Conservation (phyloP, 495 filamentous ascomycete genomes). For the Aspergillus ellipticus region DNA sequence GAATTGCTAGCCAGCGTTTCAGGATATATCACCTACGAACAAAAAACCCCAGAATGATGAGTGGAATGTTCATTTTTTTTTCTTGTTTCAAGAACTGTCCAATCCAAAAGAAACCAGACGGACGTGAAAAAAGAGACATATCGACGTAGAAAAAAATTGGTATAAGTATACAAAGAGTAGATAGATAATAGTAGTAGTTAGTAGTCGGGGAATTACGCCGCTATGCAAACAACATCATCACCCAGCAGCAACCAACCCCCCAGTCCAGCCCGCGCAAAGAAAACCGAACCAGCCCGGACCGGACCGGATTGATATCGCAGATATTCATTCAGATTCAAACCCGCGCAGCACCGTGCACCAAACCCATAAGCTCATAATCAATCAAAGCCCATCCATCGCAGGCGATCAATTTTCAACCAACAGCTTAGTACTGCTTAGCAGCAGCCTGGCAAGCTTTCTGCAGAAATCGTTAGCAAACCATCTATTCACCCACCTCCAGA, state of each 20-base stretch:
- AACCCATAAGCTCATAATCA: neutral
- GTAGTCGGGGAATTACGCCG: slow-evolving; percentile 12
- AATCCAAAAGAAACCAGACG: neutral
- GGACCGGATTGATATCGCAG: too few relatives aligned
- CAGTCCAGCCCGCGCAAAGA: neutral
- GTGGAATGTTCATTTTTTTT: slow-evolving; percentile 20
- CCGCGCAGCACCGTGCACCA: neutral
- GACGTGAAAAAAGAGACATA: too few relatives aligned
- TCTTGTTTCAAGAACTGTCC: neutral
- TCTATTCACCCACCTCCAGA: neutral
- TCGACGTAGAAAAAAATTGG: too few relatives aligned
- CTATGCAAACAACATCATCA: slow-evolving; percentile 25
- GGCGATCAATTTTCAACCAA: slow-evolving; percentile 1
- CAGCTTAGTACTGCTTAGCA: slow-evolving; percentile 73
- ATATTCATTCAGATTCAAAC: neutral
- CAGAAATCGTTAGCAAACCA: slow-evolving; percentile 24
- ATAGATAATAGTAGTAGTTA: slow-evolving; percentile 16
- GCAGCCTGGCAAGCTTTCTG: slow-evolving; percentile 92
- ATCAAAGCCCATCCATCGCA: neutral
- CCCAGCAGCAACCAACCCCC: slow-evolving; percentile 9
- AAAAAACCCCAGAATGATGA: slow-evolving; percentile 5
- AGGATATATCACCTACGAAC: neutral
- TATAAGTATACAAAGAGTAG: neutral
- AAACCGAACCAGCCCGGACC: too few relatives aligned
- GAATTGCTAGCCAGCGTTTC: too few relatives aligned